A percentile compares a stretch with the other conserved stretches of the same genome.
These are phyloP conservation scores for Colletotrichum coccodes DNA, from an alignment of 2,329 filamentous ascomycete species.

Conservation along the genomic window DNA sequence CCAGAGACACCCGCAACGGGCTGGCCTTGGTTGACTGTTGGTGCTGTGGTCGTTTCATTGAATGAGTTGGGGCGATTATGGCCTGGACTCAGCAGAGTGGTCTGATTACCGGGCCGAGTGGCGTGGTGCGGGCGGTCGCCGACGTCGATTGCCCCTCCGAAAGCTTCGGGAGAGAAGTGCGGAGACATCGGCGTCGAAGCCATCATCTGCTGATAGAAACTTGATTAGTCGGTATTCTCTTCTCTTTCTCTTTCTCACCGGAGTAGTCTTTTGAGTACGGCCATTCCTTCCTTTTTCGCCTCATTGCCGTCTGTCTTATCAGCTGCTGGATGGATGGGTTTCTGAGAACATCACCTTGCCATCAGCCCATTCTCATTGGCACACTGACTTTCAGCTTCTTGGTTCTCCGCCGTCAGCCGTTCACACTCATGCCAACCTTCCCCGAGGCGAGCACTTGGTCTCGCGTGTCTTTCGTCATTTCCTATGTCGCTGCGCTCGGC, in stretches of 20 bases:
- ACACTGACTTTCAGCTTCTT: neutral
- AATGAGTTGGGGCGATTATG: constrained; percentile 10
- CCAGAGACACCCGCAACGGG: constrained; percentile 6
- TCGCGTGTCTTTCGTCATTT: neutral
- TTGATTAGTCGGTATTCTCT: constrained; percentile 22
- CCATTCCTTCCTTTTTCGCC: neutral
- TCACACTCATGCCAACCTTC: neutral
- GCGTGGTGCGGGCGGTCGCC: constrained; percentile 29
- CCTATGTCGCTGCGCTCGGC: neutral
- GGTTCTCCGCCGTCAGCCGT: neutral
- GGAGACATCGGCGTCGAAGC: constrained; percentile 27
- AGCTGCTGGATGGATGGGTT: neutral
- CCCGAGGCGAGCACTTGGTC: constrained; percentile 12
- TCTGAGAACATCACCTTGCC: constrained; percentile 5
- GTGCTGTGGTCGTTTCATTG: constrained; percentile 4
- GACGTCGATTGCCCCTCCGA: constrained; percentile 26
- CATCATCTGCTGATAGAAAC: constrained; percentile 33
- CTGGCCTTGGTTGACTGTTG: neutral
- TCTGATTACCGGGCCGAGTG: constrained; percentile 28
- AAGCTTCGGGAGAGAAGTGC: constrained; percentile 21
- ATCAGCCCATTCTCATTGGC: constrained; percentile 9
- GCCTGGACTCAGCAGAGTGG: constrained; percentile 19
- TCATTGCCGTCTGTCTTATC: constrained; percentile 7
- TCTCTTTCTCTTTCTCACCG: neutral
- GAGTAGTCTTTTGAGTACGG: neutral